Base-by-base conservation (phyloP, 352 stramenopile genomes). In the Pythium folliculosum region DNA sequence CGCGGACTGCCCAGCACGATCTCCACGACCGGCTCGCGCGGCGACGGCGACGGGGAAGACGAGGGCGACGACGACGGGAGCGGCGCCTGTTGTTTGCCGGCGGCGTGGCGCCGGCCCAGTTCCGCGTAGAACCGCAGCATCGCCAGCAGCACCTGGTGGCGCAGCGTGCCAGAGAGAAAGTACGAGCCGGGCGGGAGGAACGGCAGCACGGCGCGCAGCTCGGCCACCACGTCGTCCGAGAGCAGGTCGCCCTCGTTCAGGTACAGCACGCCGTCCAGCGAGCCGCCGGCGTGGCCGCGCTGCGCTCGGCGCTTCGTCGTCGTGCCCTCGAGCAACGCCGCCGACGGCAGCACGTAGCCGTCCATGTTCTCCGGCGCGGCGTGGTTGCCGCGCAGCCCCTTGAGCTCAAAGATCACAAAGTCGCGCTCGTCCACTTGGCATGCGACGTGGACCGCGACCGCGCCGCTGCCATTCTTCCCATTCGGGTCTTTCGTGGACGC, bases 121-220 rank as follows among this genome's bases (percentile, higher is more conserved):
- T 70, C 62, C 4, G 77, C 67, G 69, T 87, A 91, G 70, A 87
- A 91, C 40, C 73, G 71, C 43, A 89, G 61, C 47, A 91, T 71
- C 67, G 80, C 77, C 2, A 84, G 63, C 22, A 90, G 63, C 6
- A 91, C 75, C 14, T 75, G 67, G 23, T 80, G 63, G 21, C 76
- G 70, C 21, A 91, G 61, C 25, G 74, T 55, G 9, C 59, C 63
- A 13, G 80, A 86, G 21, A 91, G 49, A 54, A 80, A 86, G 63
- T 87, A 90, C 35, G 65, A 65, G 0, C 75, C 80, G 3, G 73
- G 73, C 13, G 83, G 80, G 10, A 92, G 69, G 9, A 67, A 79
- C 17, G 80, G 81, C 44, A 89, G 62, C 47, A 80, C 51, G 10
- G 62, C 69, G 52, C 78, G 81, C 54, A 92, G 56, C 25, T 92